Base-by-base conservation (phyloP, 148 eudicot genomes). In the Simmondsia chinensis region DNA sequence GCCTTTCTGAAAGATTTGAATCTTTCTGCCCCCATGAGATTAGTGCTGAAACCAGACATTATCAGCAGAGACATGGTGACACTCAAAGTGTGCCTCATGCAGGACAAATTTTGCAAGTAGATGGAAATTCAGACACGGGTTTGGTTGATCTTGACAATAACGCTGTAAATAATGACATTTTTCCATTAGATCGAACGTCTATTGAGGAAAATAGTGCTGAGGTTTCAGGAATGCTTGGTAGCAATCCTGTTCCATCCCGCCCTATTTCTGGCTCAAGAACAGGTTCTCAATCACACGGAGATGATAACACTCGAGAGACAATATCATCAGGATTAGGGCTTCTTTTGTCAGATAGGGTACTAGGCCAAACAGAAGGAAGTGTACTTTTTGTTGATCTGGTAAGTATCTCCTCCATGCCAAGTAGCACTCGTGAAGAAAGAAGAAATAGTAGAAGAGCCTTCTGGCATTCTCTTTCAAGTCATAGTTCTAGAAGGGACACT, bases 391-490 rank as follows among this genome's bases (percentile, higher is more conserved):
- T 77, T 46, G 80, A 77, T 56, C 22, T 66, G 56, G 66, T 57
- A 50, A 69, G 80, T 55, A 39, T 70, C 43, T 66, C 85, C 36
- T 67, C 89, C 25, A 61, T 57, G 26, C 63, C 77, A 39, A 52
- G 52, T 39, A 69, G 65, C 56, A 50, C 66, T 44, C 73, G 56
- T 28, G 95, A 85, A 55, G 58, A 70, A 38, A 72, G 87, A 71
- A 49, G 75, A 59, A 77, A 70, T 46, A 65, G 74, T 50, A 77
- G 91, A 68, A 66, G 86, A 49, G 58, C 70, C 40, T 81, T 77
- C 37, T 69, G 79, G 89, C 80, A 85, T 81, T 70, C 87, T 27
- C 75, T 86, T 39, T 65, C 91, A 28, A 75, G 78, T 58, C 80
- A 70, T 4, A 63, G 55, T 59, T 70, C 87, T 14, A 72, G 83